Evolutionary conservation across 164 flowering plant species (phyloP), one percentile per base, ranked within the genome.

Genomic region (Platanus orientalis): DNA sequence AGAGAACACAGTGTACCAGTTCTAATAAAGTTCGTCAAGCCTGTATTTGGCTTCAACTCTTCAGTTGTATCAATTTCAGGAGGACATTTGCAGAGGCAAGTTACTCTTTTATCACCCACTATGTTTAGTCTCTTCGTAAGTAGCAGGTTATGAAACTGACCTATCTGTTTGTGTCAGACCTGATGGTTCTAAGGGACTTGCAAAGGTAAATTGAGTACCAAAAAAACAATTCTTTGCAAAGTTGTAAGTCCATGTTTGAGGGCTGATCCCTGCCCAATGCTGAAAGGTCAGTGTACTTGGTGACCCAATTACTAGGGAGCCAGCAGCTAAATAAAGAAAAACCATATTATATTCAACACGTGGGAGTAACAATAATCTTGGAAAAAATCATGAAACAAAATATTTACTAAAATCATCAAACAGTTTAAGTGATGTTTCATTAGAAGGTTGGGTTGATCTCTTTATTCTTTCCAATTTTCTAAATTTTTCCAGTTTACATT

Each of bases 21-120:
- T 20, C 60, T 67, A 28, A 78, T 93, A 57, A 85, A 76, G 74
- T 93, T 93, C 65, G 28, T 66, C 66, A 83, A 93, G 73, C 98
- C 97, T 12, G 96, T 93, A 21, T 90, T 85, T 69, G 88, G 79
- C 20, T 88, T 93, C 79, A 93, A 90, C 63, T 75, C 94, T 13
- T 88, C 97, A 2, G 73, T 78, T 60, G 16, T 93, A 64, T 81
- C 80, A n/a, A 68, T 93, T 47, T 77, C 86, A 14, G 94, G 97
- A 32, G 98, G 97, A 2, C 79, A 80, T 68, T 64, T 87, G 71
- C 73, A 71, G 71, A 88, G 90, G 97, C 74, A 70, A 77, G 87
- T 73, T 63, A 21, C 28, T 44, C 44, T 45, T n/a, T 30, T 10
- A 44, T 60, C n/a, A n/a, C n/a, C n/a, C 51, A 53, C 29, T 53